These are phyloP conservation scores for Fusarium abutilonis DNA, from an alignment of 2,329 filamentous ascomycete genomes.

Conservation along the genomic window DNA sequence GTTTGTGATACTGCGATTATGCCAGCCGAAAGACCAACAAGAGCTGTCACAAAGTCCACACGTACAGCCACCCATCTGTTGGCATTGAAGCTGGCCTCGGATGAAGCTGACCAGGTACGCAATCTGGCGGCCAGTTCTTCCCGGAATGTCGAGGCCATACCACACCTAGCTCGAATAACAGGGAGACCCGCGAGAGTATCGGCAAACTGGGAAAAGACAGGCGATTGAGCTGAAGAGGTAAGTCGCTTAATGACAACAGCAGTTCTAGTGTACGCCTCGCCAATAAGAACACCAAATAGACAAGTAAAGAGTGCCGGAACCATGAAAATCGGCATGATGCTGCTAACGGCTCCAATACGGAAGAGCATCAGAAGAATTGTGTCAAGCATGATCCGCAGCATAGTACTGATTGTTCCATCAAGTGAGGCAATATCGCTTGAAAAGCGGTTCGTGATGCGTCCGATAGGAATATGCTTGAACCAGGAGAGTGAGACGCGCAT, in stretches of 20 bases:
- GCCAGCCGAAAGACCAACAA: slow-evolving; percentile 62
- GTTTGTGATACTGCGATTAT: slow-evolving; percentile 62
- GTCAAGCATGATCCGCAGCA: slow-evolving; percentile 57
- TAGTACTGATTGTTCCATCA: slow-evolving; percentile 58
- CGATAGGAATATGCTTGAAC: slow-evolving; percentile 64
- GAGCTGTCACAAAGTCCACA: slow-evolving; percentile 63
- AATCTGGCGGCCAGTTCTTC: slow-evolving; percentile 62
- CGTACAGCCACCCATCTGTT: slow-evolving; percentile 68
- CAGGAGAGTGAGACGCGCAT: slow-evolving; percentile 65
- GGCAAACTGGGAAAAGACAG: slow-evolving; percentile 66
- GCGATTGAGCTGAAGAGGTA: slow-evolving; percentile 59
- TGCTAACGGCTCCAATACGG: slow-evolving; percentile 58
- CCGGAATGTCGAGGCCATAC: slow-evolving; percentile 60
- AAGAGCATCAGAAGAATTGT: slow-evolving; percentile 56
- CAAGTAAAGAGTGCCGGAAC: slow-evolving; percentile 59
- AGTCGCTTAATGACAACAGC: slow-evolving; percentile 59
- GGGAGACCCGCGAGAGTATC: slow-evolving; percentile 62
- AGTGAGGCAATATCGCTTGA: slow-evolving; percentile 67
- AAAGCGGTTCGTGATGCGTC: slow-evolving; percentile 65
- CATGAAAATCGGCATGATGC: slow-evolving; percentile 63
- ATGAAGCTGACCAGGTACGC: slow-evolving; percentile 57
- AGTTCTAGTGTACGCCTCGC: slow-evolving; percentile 62
- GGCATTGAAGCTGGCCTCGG: slow-evolving; percentile 63
- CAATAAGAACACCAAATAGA: slow-evolving; percentile 56
- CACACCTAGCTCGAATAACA: slow-evolving; percentile 61